Conservation (phyloP, 2,329 filamentous ascomycete species). For the Pestalotiopsis sp. region DNA sequence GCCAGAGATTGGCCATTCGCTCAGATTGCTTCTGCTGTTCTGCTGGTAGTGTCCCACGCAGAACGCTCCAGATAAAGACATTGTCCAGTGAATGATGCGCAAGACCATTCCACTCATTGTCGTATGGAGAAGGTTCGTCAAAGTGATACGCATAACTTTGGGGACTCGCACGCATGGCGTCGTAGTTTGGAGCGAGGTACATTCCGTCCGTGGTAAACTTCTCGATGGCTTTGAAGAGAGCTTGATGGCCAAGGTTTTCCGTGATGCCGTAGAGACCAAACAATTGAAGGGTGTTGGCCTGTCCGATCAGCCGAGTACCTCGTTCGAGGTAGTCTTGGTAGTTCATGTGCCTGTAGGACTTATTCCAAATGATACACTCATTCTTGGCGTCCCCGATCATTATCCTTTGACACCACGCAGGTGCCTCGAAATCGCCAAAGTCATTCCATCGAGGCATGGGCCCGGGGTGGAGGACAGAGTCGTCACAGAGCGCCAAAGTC, state of each 20-base stretch:
- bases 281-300: background rate
- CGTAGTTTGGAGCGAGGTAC: background rate
- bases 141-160: background rate
- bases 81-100: background rate
- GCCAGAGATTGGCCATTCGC: background rate
- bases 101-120: background rate
- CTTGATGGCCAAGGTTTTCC: background rate
- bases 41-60: background rate
- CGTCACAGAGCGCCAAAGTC: background rate
- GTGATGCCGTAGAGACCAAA: background rate
- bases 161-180: background rate
- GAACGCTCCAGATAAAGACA: background rate
- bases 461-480: background rate
- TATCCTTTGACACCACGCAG: background rate
- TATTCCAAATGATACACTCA: background rate
- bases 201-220: background rate
- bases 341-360: background rate
- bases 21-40: background rate
- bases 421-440: background rate
- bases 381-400: background rate
- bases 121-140: background rate
- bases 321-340: background rate
- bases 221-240: background rate
- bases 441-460: background rate
- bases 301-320: background rate